Evolutionary conservation across 1,284 basidiomycete species (phyloP).

Genomic region (Lignosus rhinocerotis): DNA sequence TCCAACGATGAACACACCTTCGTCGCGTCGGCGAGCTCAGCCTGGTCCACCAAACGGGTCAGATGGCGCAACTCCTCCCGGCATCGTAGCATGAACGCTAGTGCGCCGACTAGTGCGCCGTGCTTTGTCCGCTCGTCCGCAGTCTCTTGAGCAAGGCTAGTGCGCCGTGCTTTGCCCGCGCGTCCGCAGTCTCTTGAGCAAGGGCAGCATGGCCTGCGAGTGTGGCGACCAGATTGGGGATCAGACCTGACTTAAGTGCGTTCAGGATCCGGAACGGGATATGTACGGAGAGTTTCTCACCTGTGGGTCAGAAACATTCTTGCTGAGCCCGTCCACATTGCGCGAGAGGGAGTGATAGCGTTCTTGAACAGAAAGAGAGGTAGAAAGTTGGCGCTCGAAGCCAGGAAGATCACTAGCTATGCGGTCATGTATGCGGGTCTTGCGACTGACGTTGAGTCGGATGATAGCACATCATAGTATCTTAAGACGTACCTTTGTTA

Average conservation of each 20-base stretch:
- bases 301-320: conserved; percentile 55
- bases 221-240: conserved; percentile 53
- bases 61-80: conserved; percentile 45
- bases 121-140: conserved; percentile 52
- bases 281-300: conserved; percentile 36
- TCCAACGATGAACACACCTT: conserved; percentile 43
- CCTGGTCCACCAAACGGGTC: conserved; percentile 47
- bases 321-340: conserved; percentile 53
- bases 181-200: conserved; percentile 59
- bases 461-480: not conserved
- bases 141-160: conserved; percentile 60
- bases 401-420: conserved; percentile 61
- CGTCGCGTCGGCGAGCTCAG: conserved; percentile 64
- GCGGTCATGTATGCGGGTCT: conserved; percentile 64
- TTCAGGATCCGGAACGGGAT: not conserved
- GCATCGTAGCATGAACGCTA: conserved; percentile 56
- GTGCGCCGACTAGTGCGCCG: too few relatives aligned
- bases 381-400: conserved; percentile 64
- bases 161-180: conserved; percentile 48
- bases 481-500: conserved; percentile 57
- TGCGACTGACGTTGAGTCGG: conserved; percentile 28
- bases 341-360: conserved; percentile 52
- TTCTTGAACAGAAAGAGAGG: conserved; percentile 62
- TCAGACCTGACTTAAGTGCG: conserved; percentile 57
- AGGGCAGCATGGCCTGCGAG: conserved; percentile 59